These are phyloP conservation scores for Ganoderma resinaceum DNA, from an alignment of 1,284 basidiomycete species.

Conservation along the genomic window DNA sequence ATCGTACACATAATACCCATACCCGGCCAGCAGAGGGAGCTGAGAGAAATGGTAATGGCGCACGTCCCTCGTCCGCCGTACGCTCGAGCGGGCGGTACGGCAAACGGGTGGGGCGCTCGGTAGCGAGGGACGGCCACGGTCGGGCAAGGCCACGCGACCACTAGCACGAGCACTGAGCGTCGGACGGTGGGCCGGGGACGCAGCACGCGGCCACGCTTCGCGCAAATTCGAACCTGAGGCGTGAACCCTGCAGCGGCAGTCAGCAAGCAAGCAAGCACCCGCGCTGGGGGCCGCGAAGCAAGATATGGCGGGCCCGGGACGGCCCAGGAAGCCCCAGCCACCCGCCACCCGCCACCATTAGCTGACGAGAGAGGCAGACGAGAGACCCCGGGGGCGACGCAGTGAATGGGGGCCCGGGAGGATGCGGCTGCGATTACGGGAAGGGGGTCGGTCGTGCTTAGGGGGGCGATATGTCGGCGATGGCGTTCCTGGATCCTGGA, in stretches of 20 bases:
- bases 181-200: not conserved
- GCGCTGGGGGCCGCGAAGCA: no score
- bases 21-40: not conserved
- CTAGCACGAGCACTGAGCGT: no score
- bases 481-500: not conserved
- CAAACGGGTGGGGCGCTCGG: not conserved
- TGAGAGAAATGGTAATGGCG: not conserved
- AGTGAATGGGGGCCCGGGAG: no score
- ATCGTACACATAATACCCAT: no score
- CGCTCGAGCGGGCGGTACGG: not conserved
- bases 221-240: not conserved
- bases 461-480: not conserved
- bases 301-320: not conserved
- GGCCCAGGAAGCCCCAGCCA: not conserved
- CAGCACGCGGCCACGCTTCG: not conserved
- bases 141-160: not conserved
- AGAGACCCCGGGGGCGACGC: not conserved
- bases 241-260: not conserved
- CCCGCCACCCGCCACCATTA: not conserved
- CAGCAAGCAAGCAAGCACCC: no score
- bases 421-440: no score
- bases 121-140: not conserved
- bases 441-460: not conserved
- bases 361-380: no score
- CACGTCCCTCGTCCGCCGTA: not conserved